Conservation (phyloP, 164 flowering plant genomes). For the Santalum album region DNA sequence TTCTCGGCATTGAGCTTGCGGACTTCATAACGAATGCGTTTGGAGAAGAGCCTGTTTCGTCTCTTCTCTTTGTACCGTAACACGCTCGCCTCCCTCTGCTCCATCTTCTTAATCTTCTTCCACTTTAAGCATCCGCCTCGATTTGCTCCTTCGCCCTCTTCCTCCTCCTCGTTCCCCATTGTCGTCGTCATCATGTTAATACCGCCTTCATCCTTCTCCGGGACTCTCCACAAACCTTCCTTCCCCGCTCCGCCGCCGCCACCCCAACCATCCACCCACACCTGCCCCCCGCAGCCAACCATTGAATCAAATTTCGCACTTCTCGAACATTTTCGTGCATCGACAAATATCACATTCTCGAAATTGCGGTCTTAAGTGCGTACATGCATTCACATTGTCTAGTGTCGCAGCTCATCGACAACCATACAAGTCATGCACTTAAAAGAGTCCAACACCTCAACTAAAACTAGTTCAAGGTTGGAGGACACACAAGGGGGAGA, state of each 20-base stretch:
- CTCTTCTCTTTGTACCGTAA: constrained; percentile 79
- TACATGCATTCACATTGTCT: no score
- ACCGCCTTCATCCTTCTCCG: constrained; percentile 18
- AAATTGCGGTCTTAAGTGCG: no score
- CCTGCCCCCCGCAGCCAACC: constrained; percentile 6
- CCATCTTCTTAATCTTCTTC: constrained; percentile 7
- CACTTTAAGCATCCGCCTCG: constrained; percentile 12
- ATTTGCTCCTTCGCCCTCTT: constrained; percentile 4
- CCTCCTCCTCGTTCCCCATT: constrained; percentile 10
- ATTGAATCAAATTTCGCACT: no score
- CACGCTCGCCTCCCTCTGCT: constrained; percentile 64
- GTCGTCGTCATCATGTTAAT: not conserved
- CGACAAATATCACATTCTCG: no score
- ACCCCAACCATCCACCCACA: constrained; percentile 5
- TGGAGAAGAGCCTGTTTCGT: constrained; percentile 67
- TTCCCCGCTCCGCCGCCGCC: constrained; percentile 4
- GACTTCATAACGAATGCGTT: constrained; percentile 71
- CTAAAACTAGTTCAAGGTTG: no score
- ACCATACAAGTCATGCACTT: no score
- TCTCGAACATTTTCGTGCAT: no score
- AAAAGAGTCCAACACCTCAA: no score
- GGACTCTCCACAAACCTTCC: constrained; percentile 34
- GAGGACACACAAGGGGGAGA: no score
- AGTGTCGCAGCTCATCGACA: no score
- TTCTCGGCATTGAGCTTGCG: constrained; percentile 80